A percentile compares a stretch with the other conserved stretches of the same genome.
phyloP scores from a whole-genome alignment of 345 rosid genomes.

The Garcia nutans region DNA sequence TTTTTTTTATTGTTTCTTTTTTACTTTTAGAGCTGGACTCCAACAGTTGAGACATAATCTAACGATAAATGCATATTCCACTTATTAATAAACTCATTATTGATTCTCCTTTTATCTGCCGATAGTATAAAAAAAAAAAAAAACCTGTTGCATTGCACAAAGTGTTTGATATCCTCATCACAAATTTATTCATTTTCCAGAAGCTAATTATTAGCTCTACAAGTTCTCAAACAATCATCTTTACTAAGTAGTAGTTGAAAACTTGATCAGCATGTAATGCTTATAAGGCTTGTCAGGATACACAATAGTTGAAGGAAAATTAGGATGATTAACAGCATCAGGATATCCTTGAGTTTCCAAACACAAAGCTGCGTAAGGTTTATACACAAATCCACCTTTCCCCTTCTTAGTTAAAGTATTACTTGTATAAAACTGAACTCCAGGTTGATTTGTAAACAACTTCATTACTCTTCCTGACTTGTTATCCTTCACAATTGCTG shows the following conservation, averaged over 20 bases:
- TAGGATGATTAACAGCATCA: slow-evolving; percentile 65
- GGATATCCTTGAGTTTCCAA: slow-evolving; percentile 89
- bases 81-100: no score
- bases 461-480: slow-evolving; percentile 74
- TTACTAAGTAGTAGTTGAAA: slow-evolving; percentile 24
- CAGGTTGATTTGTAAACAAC: slow-evolving; percentile 62
- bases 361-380: slow-evolving; percentile 64
- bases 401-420: slow-evolving; percentile 55
- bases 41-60: no score
- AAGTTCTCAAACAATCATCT: not conserved
- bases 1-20: no score
- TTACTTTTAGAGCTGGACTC: no score
- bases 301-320: slow-evolving; percentile 71
- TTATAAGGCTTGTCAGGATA: slow-evolving; percentile 52
- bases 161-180: no score
- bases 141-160: no score
- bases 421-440: slow-evolving; percentile 77
- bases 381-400: slow-evolving; percentile 63
- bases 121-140: no score
- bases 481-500: slow-evolving; percentile 58
- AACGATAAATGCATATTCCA: no score
- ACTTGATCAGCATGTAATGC: slow-evolving; percentile 67
- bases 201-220: not conserved
- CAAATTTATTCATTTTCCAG: not conserved
- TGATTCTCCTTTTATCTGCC: no score